Conservation (phyloP, 1,284 basidiomycete genomes). For the Cryptococcus sp. region DNA sequence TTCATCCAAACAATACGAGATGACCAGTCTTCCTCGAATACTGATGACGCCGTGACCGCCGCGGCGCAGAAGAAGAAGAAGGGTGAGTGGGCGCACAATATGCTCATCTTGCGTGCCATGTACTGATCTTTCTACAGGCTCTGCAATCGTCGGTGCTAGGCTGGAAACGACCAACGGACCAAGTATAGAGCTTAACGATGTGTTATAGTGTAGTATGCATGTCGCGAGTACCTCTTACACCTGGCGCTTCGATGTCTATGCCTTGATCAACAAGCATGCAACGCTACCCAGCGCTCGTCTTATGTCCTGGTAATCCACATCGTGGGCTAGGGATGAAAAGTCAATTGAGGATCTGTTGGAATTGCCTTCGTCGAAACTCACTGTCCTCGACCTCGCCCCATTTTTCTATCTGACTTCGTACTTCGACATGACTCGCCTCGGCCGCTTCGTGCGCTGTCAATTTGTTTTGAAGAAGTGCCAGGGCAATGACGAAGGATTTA, state of each 20-base stretch:
- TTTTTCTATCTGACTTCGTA: slow-evolving; percentile 87
- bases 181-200: slow-evolving; percentile 61
- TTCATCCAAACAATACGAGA: slow-evolving; percentile 69
- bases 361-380: slow-evolving; percentile 56
- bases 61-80: slow-evolving; percentile 32
- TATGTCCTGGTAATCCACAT: slow-evolving; percentile 94
- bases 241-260: slow-evolving; percentile 9
- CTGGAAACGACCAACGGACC: slow-evolving; percentile 85
- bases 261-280: slow-evolving; percentile 58
- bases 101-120: not conserved
- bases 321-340: slow-evolving; percentile 66
- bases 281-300: slow-evolving; percentile 83
- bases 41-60: slow-evolving; percentile 25
- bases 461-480: slow-evolving; percentile 77
- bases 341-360: not conserved
- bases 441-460: slow-evolving; percentile 83
- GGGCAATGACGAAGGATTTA: slow-evolving; percentile 86
- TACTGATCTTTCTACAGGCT: slow-evolving; percentile 2
- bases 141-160: slow-evolving; percentile 66
- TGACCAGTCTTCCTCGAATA: slow-evolving; percentile 22
- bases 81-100: slow-evolving; percentile 9
- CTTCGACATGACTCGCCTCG: slow-evolving; percentile 82
- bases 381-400: slow-evolving; percentile 99
- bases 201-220: slow-evolving; percentile 18
- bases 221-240: slow-evolving; percentile 2